Evolutionary conservation across 2,329 filamentous ascomycete genomes (phyloP), one percentile per base, ranked within the genome.

Genomic region (Colletotrichum orbiculare): DNA sequence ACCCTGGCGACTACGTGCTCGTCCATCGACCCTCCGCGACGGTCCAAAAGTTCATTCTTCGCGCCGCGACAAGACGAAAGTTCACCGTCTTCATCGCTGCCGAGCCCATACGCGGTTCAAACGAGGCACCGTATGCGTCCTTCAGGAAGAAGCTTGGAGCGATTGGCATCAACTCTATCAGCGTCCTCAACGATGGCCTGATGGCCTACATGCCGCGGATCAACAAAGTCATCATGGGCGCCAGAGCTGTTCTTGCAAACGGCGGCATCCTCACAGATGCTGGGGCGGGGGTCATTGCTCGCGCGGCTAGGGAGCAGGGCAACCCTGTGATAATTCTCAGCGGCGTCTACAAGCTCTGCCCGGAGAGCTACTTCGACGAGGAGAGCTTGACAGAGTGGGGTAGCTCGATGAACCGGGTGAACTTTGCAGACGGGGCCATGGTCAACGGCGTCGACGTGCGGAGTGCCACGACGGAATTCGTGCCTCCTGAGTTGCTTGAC

Each of bases 191-290:
- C 77, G 91, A 89, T 8, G 92, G 93, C 9, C 86, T 97, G 58
- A 96, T 94, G 80, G 94, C 94, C 1, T 92, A 98, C 72, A 98
- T 99, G 92, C 92, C 94, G 8, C 89, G 91, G 66, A 93, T 97
- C 71, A 96, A 95, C 83, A 97, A 97, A 81, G 95, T 99, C 67
- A 92, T 99, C 53, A 83, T 99, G 7, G 91, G 92, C 11, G 95
- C 95, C 6, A 91, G 94, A 73, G 91, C 92, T 4, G 92, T 99
- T 35, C 88, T 96, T 49, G 92, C 93, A 54, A 96, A 97, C 72
- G 96, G 96, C 55, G 92, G 92, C 7, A 87, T 97, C 34, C 85
- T 98, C 35, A 91, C 93, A 15, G 91, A 94, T 45, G 89, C 91
- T 6, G 96, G 96, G n/a, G 91, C 92, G 9, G 89, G 88, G 17